phyloP scores from a whole-genome alignment of 331 rosid genomes.

The Phaseolus coccineus region DNA sequence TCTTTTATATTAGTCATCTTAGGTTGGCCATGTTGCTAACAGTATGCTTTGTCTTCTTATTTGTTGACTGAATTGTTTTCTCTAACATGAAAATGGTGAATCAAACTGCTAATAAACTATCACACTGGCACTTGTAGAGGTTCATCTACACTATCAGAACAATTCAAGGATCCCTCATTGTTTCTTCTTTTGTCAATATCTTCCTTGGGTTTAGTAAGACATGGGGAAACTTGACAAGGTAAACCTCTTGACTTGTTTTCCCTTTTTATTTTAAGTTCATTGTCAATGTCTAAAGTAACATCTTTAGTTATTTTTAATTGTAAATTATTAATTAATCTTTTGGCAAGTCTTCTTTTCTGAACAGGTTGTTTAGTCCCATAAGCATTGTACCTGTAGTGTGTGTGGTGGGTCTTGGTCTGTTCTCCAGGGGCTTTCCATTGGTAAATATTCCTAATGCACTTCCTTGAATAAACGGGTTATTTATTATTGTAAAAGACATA shows the following conservation, averaged over 20 bases:
- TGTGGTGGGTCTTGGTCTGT: slow-evolving; percentile 88
- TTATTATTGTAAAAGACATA: not conserved
- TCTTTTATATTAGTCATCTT: no score
- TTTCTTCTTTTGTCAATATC: slow-evolving; percentile 81
- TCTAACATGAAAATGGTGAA: slow-evolving; percentile 8
- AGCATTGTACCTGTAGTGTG: slow-evolving; percentile 63
- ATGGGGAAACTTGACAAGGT: slow-evolving; percentile 87
- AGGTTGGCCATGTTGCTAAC: no score
- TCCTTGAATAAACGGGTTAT: slow-evolving; percentile 11
- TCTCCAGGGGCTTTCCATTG: slow-evolving; percentile 84
- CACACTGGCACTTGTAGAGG: slow-evolving; percentile 66
- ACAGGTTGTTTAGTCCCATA: slow-evolving; percentile 80
- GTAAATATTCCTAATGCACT: slow-evolving; percentile 56
- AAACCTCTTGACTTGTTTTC: slow-evolving; percentile 6
- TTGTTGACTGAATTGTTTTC: slow-evolving; percentile 11
- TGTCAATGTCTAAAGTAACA: not conserved
- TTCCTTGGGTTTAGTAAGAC: slow-evolving; percentile 76
- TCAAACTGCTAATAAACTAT: slow-evolving; percentile 22
- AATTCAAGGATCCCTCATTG: slow-evolving; percentile 92
- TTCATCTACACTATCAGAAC: slow-evolving; percentile 78
- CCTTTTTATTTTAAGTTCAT: not conserved
- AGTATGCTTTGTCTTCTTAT: not conserved
- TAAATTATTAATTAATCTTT: not conserved
- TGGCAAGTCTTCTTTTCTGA: slow-evolving; percentile 24
- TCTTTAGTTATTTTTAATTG: not conserved